These are phyloP conservation scores for Elongisporangium undulatum DNA, from an alignment of 352 stramenopile genomes.

Conservation along the genomic window DNA sequence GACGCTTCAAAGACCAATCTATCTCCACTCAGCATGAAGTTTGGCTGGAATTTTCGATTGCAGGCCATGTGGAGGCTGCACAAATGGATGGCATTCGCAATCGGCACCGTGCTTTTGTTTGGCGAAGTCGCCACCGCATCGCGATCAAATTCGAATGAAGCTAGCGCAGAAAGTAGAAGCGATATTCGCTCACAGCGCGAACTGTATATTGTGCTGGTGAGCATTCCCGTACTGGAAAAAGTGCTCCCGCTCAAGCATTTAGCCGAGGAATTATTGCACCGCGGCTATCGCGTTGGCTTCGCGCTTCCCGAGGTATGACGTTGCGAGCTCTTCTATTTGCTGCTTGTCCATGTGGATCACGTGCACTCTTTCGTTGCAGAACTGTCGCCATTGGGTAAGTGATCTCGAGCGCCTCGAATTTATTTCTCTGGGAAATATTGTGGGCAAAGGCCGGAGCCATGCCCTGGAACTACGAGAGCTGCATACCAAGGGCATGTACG, in stretches of 20 bases:
- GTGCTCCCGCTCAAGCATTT: conserved; percentile 79
- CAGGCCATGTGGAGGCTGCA: conserved; percentile 2
- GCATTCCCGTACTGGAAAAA: conserved; percentile 80
- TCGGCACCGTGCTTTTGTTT: not conserved
- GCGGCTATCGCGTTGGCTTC: conserved; percentile 74
- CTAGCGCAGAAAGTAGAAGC: not conserved
- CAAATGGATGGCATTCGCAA: conserved; percentile 1
- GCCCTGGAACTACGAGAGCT: conserved; percentile 28
- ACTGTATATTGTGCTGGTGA: conserved; percentile 81
- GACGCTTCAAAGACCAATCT: conserved; percentile 29
- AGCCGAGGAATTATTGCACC: conserved; percentile 63
- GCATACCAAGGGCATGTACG: conserved; percentile 38
- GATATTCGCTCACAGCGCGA: conserved; percentile 9
- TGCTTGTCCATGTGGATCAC: not conserved
- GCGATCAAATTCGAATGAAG: not conserved
- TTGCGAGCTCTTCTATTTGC: not conserved
- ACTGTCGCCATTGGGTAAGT: conserved; percentile 71
- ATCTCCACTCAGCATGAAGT: conserved; percentile 7
- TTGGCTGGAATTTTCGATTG: conserved; percentile 19
- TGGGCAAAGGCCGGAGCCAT: conserved; percentile 24
- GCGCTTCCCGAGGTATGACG: conserved; percentile 60
- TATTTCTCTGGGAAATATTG: conserved; percentile 68
- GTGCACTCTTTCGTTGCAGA: conserved; percentile 17
- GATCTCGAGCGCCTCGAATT: conserved; percentile 78
- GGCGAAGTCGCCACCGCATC: not conserved